Conservation (phyloP, 2,329 filamentous ascomycete genomes). For the Cladosporium sp. region DNA sequence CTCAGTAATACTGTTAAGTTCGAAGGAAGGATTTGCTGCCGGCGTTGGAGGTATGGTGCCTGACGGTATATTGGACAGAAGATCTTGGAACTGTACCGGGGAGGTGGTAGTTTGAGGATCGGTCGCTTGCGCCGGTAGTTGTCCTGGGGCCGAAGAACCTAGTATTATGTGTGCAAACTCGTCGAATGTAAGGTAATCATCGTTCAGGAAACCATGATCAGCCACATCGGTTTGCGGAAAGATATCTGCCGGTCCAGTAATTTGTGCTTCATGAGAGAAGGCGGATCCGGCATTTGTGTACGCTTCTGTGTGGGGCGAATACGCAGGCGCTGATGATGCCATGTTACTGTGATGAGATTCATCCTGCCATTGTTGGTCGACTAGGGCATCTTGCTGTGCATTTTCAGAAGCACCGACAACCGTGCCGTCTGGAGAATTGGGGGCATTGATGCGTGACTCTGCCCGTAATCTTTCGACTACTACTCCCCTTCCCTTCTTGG, state of each 20-base stretch:
- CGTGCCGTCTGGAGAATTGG: not conserved
- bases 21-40: not conserved
- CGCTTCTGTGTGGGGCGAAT: not conserved
- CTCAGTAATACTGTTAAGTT: slow-evolving; percentile 1
- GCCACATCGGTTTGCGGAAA: not conserved
- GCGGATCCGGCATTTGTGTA: not conserved
- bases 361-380: not conserved
- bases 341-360: not conserved
- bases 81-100: not conserved
- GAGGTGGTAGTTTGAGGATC: not conserved
- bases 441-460: not conserved
- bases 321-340: not conserved
- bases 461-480: slow-evolving; percentile 16
- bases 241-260: not conserved
- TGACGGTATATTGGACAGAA: not conserved
- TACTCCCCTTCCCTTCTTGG: slow-evolving; percentile 14
- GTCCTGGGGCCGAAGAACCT: not conserved
- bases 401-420: not conserved
- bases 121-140: not conserved
- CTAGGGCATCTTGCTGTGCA: not conserved
- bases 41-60: slow-evolving; percentile 2
- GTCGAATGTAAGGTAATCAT: slow-evolving; percentile 16
- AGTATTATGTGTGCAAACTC: slow-evolving; percentile 17
- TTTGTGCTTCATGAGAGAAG: not conserved
- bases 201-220: not conserved